Conservation (phyloP, 1,284 basidiomycete species). For the Erythrobasidium hasegawianum region DNA sequence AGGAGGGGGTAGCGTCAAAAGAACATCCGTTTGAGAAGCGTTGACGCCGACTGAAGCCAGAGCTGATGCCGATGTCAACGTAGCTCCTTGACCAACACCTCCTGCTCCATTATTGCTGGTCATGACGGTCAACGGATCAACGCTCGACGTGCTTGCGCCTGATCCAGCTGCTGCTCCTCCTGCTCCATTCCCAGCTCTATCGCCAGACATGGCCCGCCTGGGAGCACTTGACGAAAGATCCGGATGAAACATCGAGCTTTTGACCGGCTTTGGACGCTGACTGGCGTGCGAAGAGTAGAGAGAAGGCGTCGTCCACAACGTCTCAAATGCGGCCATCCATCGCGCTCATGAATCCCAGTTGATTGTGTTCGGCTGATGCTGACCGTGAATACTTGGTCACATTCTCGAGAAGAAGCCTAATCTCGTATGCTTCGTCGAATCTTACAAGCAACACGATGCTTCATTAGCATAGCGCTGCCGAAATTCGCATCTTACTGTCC, state of each 20-base stretch:
- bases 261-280: neutral
- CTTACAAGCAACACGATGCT: too few species aligned
- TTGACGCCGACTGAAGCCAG: conserved; percentile 30
- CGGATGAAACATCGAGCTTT: conserved; percentile 14
- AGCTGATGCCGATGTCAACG: conserved; percentile 20
- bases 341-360: neutral
- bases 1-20: conserved; percentile 43
- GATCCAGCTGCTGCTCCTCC: too few species aligned
- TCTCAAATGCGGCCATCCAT: conserved; percentile 35
- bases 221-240: conserved; percentile 19
- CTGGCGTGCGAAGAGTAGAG: conserved; percentile 26
- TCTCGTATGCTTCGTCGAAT: too few species aligned
- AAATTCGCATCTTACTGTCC: too few species aligned
- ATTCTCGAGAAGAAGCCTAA: too few species aligned
- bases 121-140: neutral
- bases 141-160: neutral
- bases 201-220: neutral
- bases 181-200: too few species aligned
- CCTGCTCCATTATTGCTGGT: neutral
- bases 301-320: conserved; percentile 7
- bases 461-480: too few species aligned
- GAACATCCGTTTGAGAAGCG: conserved; percentile 41
- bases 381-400: too few species aligned
- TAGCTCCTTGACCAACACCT: neutral
- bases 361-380: too few species aligned